Percentiles rank a stretch among this genome's conserved stretches.
phyloP scores from a whole-genome alignment of 768 basidiomycete genomes.

The Suillus discolor region DNA sequence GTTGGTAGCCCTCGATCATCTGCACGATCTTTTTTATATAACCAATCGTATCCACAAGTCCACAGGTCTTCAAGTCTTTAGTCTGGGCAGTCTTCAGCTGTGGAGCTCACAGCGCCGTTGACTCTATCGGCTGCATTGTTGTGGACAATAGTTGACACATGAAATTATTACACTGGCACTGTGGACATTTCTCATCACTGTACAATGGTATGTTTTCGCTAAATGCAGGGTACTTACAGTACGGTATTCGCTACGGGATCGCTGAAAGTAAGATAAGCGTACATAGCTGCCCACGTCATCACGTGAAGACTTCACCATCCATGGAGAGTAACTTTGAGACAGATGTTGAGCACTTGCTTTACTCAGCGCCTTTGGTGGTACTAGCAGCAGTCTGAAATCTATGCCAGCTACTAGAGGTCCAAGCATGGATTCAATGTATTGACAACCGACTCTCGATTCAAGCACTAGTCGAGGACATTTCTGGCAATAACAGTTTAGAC shows the following conservation, averaged over 20 bases:
- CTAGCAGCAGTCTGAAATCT: background rate
- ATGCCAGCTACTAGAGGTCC: background rate
- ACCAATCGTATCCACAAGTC: background rate
- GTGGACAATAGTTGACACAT: background rate
- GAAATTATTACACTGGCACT: background rate
- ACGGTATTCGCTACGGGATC: background rate
- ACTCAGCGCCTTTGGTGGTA: background rate
- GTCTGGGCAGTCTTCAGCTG: too few species aligned
- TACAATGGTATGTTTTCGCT: background rate
- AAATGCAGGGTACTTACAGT: background rate
- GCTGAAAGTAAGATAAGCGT: background rate
- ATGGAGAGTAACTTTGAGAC: background rate
- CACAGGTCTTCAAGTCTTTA: background rate
- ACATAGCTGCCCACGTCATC: background rate
- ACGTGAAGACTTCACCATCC: background rate
- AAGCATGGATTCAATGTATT: background rate
- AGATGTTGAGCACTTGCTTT: background rate
- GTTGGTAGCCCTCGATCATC: too few species aligned
- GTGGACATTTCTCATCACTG: background rate
- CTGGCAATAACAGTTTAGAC: background rate
- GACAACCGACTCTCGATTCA: background rate
- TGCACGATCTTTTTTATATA: background rate
- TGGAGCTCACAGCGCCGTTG: background rate
- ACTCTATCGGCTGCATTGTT: background rate
- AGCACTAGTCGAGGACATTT: background rate